phyloP scores from a whole-genome alignment of 441 rosid genomes.

The Euphorbia schlechtendalii region DNA sequence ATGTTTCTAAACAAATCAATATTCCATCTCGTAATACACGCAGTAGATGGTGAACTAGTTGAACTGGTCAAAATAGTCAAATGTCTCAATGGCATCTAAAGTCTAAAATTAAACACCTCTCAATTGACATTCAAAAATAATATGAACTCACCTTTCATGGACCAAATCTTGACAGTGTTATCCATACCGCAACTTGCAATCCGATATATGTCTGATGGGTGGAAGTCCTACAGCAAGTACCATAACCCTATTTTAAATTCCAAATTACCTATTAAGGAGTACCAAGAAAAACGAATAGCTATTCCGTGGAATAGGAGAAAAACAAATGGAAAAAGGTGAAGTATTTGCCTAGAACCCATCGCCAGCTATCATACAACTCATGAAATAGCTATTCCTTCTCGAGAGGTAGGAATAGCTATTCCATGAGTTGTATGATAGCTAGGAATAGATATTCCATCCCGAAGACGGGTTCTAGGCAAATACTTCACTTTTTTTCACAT shows the following conservation, averaged over 20 bases:
- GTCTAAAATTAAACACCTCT: neutral
- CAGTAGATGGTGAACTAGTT: neutral
- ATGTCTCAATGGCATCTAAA: neutral
- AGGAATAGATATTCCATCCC: no score
- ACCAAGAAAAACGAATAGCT: no score
- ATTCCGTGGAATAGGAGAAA: no score
- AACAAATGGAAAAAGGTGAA: no score
- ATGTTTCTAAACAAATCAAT: neutral
- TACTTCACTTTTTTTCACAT: no score
- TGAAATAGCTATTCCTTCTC: no score
- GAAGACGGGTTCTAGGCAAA: no score
- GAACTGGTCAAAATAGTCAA: neutral
- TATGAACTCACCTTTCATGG: constrained; percentile 72
- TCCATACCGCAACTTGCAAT: constrained; percentile 97
- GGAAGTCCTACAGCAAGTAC: constrained; percentile 66
- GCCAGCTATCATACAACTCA: no score
- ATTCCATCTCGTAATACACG: neutral
- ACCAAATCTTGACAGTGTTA: constrained; percentile 93
- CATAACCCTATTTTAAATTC: neutral
- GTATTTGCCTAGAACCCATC: no score
- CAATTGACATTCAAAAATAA: neutral
- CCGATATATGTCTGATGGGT: constrained; percentile 73
- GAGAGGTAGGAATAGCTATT: no score
- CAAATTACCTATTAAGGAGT: constrained; percentile 2
- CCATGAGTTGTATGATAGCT: no score